Percentiles rank a stretch among this genome's conserved stretches.
These are phyloP conservation scores for Spirogloea muscicola DNA, from an alignment of 139 green algal species.

Conservation along the genomic window DNA sequence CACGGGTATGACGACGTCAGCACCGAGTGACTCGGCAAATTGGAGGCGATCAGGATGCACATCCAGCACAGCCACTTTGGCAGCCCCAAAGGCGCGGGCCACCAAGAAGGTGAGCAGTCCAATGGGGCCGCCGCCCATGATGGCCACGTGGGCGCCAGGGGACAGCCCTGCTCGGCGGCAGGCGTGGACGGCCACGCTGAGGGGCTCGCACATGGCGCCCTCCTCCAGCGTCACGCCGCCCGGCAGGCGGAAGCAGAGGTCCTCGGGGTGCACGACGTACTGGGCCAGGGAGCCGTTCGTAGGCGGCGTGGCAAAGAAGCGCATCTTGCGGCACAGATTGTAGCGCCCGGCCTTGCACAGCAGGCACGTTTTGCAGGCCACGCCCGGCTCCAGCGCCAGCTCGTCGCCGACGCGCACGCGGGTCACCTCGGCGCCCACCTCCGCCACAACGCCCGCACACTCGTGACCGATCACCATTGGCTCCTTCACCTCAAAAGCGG, in stretches of 20 bases:
- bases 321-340: constrained; percentile 40
- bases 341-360: constrained; percentile 43
- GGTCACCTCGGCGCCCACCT: constrained; percentile 22
- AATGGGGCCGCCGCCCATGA: constrained; percentile 62
- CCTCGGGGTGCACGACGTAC: constrained; percentile 47
- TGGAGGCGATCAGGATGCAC: constrained; percentile 31
- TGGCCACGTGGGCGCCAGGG: constrained; percentile 51
- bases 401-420: constrained; percentile 9
- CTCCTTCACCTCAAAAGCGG: constrained; percentile 18
- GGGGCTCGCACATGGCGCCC: constrained; percentile 63
- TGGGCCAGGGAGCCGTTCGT: constrained; percentile 55
- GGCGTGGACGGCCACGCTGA: constrained; percentile 59
- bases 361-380: constrained; percentile 23
- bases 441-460: constrained; percentile 21
- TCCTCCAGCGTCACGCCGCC: constrained; percentile 52
- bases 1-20: constrained; percentile 1
- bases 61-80: constrained; percentile 52
- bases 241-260: constrained; percentile 62
- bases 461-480: constrained; percentile 40
- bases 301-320: constrained; percentile 46
- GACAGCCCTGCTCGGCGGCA: constrained; percentile 45
- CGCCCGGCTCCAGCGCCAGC: constrained; percentile 40
- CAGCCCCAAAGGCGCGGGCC: constrained; percentile 56
- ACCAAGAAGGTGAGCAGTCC: constrained; percentile 56
- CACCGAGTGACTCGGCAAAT: constrained; percentile 14